Evolutionary conservation across 768 basidiomycete species (phyloP).

Genomic region (Auricularia sp.): DNA sequence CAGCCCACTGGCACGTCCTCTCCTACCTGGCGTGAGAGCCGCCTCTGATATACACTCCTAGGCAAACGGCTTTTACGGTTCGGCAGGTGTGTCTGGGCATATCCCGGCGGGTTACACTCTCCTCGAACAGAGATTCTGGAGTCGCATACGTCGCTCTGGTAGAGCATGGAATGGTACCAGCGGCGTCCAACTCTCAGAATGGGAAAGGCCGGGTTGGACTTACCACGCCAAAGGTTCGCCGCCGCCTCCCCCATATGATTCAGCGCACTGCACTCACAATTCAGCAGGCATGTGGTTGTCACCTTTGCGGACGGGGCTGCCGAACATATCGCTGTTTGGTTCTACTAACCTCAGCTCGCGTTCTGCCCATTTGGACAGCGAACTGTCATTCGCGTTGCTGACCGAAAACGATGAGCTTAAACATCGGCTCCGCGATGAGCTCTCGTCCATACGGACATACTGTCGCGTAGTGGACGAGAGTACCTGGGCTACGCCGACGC

Average conservation of each 20-base stretch:
- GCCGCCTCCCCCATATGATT: not conserved
- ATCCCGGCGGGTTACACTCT: slow-evolving; percentile 94
- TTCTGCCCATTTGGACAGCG: slow-evolving; percentile 83
- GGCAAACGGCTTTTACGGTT: slow-evolving; percentile 95
- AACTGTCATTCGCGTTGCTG: slow-evolving; percentile 78
- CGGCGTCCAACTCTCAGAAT: slow-evolving; percentile 72
- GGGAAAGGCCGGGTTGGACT: slow-evolving; percentile 86
- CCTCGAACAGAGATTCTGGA: slow-evolving; percentile 70
- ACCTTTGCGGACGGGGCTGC: slow-evolving; percentile 39
- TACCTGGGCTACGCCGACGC: not conserved
- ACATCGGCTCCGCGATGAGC: not conserved
- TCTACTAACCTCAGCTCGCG: slow-evolving; percentile 93
- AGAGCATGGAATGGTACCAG: slow-evolving; percentile 15
- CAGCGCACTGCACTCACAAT: not conserved
- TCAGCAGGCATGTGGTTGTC: slow-evolving; percentile 79
- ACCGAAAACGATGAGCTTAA: slow-evolving; percentile 21
- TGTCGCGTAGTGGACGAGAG: not conserved
- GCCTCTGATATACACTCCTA: slow-evolving; percentile 20
- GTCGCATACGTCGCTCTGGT: slow-evolving; percentile 9
- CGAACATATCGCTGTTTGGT: slow-evolving; percentile 76
- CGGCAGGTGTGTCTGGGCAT: slow-evolving; percentile 78
- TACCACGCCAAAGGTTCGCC: slow-evolving; percentile 92
- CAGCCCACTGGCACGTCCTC: slow-evolving; percentile 60
- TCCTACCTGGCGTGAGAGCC: slow-evolving; percentile 3
- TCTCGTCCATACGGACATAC: not conserved